phyloP scores from a whole-genome alignment of 31 red algal genomes.

The Endocladia muricata region DNA sequence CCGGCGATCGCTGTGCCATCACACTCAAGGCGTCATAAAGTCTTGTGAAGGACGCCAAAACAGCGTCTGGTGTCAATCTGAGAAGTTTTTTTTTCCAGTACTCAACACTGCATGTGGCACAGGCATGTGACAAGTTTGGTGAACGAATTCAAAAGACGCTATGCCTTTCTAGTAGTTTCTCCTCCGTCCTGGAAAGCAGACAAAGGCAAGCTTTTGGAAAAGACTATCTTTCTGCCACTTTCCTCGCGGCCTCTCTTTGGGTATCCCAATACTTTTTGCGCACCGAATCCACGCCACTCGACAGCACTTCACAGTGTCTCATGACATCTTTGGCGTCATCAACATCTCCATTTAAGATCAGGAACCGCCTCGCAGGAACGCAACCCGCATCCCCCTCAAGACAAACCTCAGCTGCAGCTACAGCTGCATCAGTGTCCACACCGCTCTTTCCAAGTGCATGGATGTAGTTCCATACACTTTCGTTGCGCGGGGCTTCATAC shows the following conservation, averaged over 20 bases:
- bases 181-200: no score
- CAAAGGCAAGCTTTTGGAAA: no score
- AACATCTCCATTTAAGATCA: conserved; percentile 7
- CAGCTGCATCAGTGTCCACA: not conserved
- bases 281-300: conserved; percentile 4
- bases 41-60: no score
- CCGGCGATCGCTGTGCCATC: no score
- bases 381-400: conserved; percentile 18
- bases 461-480: conserved; percentile 62
- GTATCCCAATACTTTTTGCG: conserved; percentile 35
- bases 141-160: no score
- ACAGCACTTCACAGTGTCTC: conserved; percentile 40
- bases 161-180: no score
- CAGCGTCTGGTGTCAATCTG: no score
- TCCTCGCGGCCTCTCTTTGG: not conserved
- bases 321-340: conserved; percentile 12
- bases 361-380: conserved; percentile 25
- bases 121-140: no score
- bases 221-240: not conserved
- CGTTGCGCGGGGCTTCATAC: conserved; percentile 29
- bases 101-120: no score
- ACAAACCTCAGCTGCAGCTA: not conserved
- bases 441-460: conserved; percentile 21
- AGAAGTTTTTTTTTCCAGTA: no score
- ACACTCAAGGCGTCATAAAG: no score